phyloP scores from a whole-genome alignment of 305 asterid genomes.

The Fraxinus sp. region DNA sequence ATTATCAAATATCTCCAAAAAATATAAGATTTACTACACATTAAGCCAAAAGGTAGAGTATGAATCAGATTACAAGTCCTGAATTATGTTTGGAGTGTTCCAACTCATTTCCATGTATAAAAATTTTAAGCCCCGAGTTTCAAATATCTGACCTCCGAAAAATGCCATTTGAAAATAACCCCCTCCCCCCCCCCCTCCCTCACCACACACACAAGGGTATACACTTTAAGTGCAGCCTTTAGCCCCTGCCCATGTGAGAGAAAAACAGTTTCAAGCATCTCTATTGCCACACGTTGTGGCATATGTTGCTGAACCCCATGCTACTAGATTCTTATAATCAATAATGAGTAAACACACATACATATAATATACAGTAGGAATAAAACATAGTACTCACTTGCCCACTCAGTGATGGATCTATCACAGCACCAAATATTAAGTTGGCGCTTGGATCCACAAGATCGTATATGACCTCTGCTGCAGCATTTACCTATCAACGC shows the following conservation, averaged over 20 bases:
- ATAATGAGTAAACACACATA: background rate
- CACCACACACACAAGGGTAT: background rate
- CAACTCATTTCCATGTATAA: background rate
- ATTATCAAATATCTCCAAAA: background rate
- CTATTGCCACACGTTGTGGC: background rate
- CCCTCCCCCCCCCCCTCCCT: background rate
- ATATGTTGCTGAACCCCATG: background rate
- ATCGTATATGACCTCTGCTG: conserved; percentile 97
- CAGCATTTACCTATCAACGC: conserved; percentile 74
- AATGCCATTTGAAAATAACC: background rate
- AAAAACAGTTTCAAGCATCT: background rate
- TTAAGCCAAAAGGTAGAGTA: background rate
- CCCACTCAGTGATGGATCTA: conserved; percentile 84
- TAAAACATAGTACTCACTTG: conserved; percentile 59
- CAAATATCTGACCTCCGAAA: background rate
- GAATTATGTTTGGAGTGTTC: background rate
- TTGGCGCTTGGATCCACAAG: conserved; percentile 98
- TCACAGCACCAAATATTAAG: conserved; percentile 92
- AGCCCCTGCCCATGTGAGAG: background rate
- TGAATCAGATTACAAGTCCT: background rate
- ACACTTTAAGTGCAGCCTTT: background rate
- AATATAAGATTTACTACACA: background rate
- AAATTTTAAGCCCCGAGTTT: background rate
- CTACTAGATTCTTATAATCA: background rate
- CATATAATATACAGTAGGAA: background rate